Evolutionary conservation across 192 early-diverging fungal species (phyloP).

Genomic region (Anaeromyces robustus): DNA sequence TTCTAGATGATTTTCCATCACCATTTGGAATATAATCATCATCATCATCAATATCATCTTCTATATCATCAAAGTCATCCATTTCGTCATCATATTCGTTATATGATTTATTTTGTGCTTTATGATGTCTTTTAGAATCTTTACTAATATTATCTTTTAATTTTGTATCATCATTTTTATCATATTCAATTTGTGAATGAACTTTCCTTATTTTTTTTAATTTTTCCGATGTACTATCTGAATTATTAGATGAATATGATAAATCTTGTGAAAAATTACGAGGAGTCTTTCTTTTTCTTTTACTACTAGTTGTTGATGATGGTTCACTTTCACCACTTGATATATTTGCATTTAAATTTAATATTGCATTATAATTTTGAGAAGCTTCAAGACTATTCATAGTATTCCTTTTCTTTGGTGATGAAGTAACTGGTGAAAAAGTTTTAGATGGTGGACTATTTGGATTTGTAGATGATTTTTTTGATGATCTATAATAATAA

Average conservation of each 20-base stretch:
- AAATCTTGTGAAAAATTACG: neutral
- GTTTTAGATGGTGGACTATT: neutral
- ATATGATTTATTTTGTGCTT: neutral
- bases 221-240: neutral
- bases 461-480: neutral
- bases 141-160: neutral
- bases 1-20: neutral
- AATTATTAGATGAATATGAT: neutral
- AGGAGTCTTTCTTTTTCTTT: neutral
- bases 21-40: neutral
- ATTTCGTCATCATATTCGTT: neutral
- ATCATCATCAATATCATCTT: neutral
- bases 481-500: neutral
- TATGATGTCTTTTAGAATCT: neutral
- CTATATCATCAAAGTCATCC: neutral
- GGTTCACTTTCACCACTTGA: neutral
- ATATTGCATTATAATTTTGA: slow-evolving; percentile 2
- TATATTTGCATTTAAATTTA: neutral
- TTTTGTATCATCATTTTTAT: neutral
- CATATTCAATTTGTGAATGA: neutral
- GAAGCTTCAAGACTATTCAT: slow-evolving; percentile 2
- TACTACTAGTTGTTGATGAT: neutral
- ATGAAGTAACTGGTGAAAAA: neutral
- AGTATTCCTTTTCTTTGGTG: slow-evolving; percentile 2
- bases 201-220: neutral